Percentiles rank a stretch among this genome's conserved stretches.
These are phyloP conservation scores for Capsicum rhomboideum DNA, from an alignment of 257 asterid species.

Conservation along the genomic window DNA sequence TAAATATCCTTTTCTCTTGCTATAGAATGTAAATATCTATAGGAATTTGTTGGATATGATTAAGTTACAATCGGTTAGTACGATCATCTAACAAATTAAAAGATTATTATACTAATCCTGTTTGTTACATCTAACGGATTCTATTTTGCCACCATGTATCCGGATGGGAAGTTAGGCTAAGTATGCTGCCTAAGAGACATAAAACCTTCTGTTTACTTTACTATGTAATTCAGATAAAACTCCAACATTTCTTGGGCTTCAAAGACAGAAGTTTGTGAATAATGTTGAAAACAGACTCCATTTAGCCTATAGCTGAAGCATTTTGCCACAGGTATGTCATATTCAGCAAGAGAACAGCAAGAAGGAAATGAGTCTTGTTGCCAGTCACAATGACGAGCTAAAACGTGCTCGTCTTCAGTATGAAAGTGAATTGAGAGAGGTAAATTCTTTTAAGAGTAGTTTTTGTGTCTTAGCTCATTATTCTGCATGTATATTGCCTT, in stretches of 20 bases:
- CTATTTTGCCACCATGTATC: background rate
- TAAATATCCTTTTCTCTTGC: background rate
- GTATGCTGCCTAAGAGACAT: background rate
- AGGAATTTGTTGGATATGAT: background rate
- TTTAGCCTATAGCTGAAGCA: conserved; percentile 10
- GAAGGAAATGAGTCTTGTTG: conserved; percentile 49
- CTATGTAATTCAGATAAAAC: background rate
- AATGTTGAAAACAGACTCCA: conserved; percentile 6
- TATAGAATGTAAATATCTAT: background rate
- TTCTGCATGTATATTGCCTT: background rate
- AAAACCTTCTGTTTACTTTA: background rate
- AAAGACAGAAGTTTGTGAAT: background rate
- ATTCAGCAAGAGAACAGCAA: conserved; percentile 59
- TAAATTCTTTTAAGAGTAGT: background rate
- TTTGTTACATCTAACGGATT: background rate
- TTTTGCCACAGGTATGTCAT: conserved; percentile 35
- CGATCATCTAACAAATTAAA: background rate
- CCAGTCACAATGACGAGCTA: conserved; percentile 67
- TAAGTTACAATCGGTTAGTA: background rate
- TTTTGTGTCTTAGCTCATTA: background rate
- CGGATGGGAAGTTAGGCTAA: background rate
- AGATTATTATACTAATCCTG: background rate
- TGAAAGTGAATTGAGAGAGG: conserved; percentile 88
- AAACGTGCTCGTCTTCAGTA: conserved; percentile 55
- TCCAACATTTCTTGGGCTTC: background rate